These are phyloP conservation scores for Pleurotus tuber-regium DNA, from an alignment of 768 basidiomycete genomes.

Conservation along the genomic window DNA sequence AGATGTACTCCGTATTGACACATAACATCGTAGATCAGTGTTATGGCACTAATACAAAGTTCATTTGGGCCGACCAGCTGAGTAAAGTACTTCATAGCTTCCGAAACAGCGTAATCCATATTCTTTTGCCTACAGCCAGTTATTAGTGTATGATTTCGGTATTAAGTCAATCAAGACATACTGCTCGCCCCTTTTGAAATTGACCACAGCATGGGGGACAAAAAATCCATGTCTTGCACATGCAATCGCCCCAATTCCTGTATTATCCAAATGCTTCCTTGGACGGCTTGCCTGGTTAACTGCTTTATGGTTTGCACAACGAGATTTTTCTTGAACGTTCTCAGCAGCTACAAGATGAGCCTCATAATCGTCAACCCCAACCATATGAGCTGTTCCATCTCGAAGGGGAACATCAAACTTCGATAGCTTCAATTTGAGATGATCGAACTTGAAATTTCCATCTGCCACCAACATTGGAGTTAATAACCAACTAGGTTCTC, in stretches of 20 bases:
- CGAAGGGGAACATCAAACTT: neutral
- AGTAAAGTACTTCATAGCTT: slow-evolving; percentile 15
- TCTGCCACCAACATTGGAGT: slow-evolving; percentile 6
- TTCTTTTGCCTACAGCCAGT: slow-evolving; percentile 20
- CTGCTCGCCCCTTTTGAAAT: slow-evolving; percentile 29
- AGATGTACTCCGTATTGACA: slow-evolving; percentile 25
- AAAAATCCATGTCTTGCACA: slow-evolving; percentile 31
- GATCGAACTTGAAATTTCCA: slow-evolving; percentile 15
- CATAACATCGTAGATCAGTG: slow-evolving; percentile 27
- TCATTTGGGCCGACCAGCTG: neutral
- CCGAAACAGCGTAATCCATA: slow-evolving; percentile 23
- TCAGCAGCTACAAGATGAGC: slow-evolving; percentile 6
- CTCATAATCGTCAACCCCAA: neutral
- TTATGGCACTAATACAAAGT: neutral
- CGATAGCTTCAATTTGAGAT: slow-evolving; percentile 3
- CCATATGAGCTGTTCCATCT: neutral
- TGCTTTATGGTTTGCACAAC: slow-evolving; percentile 11
- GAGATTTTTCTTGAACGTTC: neutral
- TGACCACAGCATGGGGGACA: slow-evolving; percentile 25
- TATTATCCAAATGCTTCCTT: slow-evolving; percentile 18
- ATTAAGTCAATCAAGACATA: slow-evolving; percentile 7
- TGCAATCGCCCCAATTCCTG: slow-evolving; percentile 27
- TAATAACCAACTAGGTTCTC: neutral
- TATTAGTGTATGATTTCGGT: neutral
- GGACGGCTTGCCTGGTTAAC: slow-evolving; percentile 16